Evolutionary conservation across 352 stramenopile species (phyloP), one percentile per base, ranked within the genome.

Genomic region (Globisporangium nagaii): DNA sequence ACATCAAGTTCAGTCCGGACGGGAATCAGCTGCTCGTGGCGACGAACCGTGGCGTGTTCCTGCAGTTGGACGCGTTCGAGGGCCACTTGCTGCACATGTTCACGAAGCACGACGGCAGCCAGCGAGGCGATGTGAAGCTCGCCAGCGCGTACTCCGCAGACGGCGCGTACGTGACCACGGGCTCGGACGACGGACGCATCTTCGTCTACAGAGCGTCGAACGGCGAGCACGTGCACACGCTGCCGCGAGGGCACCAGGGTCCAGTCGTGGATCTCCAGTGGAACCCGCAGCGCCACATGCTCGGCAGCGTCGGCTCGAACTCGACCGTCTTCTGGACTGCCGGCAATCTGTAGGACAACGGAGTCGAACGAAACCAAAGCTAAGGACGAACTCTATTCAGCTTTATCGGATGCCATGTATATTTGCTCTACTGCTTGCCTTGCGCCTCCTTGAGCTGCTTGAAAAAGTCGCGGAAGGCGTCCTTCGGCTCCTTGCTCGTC

Each of bases 21-120:
- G 82, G 84, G 40, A 91, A 93, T 50, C 77, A 90, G 48, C 63
- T 95, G 25, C 76, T 95, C 13, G 75, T 95, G n/a, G 70, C 77
- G 8, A 93, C 84, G 20, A 91, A 91, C 56, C 77, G 79, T 8
- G 81, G 80, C 2, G 73, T 92, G 28, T 88, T 93, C 46, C 55
- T 95, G 34, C 84, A 91, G 31, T 65, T 95, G 4, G 84, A 95
- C 58, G 82, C 84, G 7, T 95, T 95, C 52, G 83, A 95, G 63
- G 84, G 84, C 25, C 79, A 86, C 17, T 52, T 93, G 35, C 55
- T 91, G 45, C 82, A 92, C 63, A 62, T 88, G 42, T 83, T 91
- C 30, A 76, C 69, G 27, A 70, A 84, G 34, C 79, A 89, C 55
- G 65, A 58, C 12, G 53, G 68, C 31, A 65, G 42, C 12, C 62